Percentiles rank a stretch among this genome's conserved stretches.
phyloP scores from a whole-genome alignment of 1,284 basidiomycete genomes.

The Malassezia nana region DNA sequence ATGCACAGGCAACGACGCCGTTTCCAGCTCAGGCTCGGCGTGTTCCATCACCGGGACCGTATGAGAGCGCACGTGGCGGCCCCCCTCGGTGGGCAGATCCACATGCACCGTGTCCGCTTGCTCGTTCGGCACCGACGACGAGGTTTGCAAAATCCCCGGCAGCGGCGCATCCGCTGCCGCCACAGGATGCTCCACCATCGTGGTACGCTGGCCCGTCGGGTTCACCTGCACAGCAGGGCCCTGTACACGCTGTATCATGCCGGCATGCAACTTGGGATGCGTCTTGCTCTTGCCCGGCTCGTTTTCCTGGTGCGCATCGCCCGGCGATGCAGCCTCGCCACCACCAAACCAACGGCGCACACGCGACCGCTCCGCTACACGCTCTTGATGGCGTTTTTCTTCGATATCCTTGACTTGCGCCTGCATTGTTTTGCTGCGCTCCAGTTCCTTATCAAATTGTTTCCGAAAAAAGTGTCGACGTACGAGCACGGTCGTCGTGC shows the following conservation, averaged over 20 bases:
- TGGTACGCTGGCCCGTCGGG: slow-evolving; percentile 23
- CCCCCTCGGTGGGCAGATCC: background rate
- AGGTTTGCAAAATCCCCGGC: background rate
- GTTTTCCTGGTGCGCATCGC: background rate
- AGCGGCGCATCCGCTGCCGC: background rate
- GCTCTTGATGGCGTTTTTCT: slow-evolving; percentile 28
- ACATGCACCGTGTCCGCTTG: background rate
- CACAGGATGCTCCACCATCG: slow-evolving; percentile 1
- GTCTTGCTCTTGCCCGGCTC: slow-evolving; percentile 19
- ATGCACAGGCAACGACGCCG: background rate
- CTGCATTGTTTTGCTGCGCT: slow-evolving; percentile 26
- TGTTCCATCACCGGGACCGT: background rate
- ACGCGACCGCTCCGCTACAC: slow-evolving; percentile 23
- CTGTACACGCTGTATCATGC: slow-evolving; percentile 45
- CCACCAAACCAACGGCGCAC: slow-evolving; percentile 32
- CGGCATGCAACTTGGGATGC: slow-evolving; percentile 30
- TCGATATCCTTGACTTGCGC: slow-evolving; percentile 45
- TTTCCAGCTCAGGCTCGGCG: background rate
- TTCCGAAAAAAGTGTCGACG: slow-evolving; percentile 40
- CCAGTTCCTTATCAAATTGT: slow-evolving; percentile 32
- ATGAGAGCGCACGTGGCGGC: no score
- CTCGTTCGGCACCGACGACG: background rate
- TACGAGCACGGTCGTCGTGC: slow-evolving; percentile 43
- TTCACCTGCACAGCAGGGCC: slow-evolving; percentile 45
- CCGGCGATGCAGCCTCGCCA: slow-evolving; percentile 8